Base-by-base conservation (phyloP, 139 green algal species). In the Haematococcus lacustris region DNA sequence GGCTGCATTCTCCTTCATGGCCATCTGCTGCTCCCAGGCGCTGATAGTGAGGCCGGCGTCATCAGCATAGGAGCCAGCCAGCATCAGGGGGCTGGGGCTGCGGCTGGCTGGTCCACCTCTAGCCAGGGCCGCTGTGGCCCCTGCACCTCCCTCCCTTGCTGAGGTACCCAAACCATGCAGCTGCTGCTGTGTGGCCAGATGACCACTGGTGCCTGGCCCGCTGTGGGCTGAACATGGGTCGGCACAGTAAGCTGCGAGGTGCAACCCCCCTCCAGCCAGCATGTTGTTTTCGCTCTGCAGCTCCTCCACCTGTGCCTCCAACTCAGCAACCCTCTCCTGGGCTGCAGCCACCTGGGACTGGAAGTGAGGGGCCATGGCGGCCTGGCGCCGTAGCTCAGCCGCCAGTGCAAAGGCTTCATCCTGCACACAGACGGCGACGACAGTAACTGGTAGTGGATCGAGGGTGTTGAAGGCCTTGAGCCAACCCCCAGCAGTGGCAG, bases 1-100 rank as follows among this genome's bases (percentile, higher is more conserved):
- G 2, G 5, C 2, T 26, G 21, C 37, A 13, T 13, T 69, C 63
- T 69, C 63, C 9, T 35, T 37, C 2, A 69, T 35, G 6, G 63
- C 34, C 21, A 69, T 13, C 63, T 69, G 63, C 63, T 69, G 63
- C 63, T 69, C 63, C 63, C 50, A 37, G 7, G 63, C 63, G 21
- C 37, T 51, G 13, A 69, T 21, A 25, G 37, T 37, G 17, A 69
- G 30, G 38, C 35, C 35, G 25, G n/a, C 35, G 3, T 69, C 63
- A 3, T 40, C 63, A 33, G 63, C 63, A 30, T 69, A 69, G 21
- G 53, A 26, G 26, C 33, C 33, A 9, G 9, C 9, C 43, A 17
- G 9, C 43, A 53, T n/a, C n/a, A n/a, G n/a, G n/a, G n/a, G n/a
- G n/a, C n/a, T n/a, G n/a, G n/a, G n/a, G n/a, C n/a, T n/a, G n/a